Percentiles rank a stretch among this genome's conserved stretches.
These are phyloP conservation scores for Xenoacremonium recifei DNA, from an alignment of 2,329 filamentous ascomycete genomes.

Conservation along the genomic window DNA sequence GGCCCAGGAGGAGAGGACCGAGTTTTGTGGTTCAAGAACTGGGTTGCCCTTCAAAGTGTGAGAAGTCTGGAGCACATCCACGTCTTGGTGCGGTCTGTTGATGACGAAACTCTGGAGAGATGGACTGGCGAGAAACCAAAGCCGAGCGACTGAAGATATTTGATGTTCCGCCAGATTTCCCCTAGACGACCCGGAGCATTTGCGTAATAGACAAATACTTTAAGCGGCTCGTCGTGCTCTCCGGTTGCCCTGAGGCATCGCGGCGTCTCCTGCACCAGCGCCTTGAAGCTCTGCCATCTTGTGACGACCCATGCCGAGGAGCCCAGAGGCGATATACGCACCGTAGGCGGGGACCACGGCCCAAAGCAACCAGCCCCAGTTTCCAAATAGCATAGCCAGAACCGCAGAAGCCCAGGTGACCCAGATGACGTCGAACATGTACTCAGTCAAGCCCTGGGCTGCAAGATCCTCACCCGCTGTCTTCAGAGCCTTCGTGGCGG, in stretches of 20 bases:
- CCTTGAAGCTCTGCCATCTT: constrained; percentile 48
- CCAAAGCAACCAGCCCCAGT: constrained; percentile 67
- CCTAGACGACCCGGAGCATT: background rate
- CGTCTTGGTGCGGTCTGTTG: constrained; percentile 61
- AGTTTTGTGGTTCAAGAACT: constrained; percentile 92
- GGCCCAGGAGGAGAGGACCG: constrained; percentile 46
- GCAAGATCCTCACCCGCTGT: constrained; percentile 84
- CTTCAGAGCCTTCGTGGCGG: constrained; percentile 64
- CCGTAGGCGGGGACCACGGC: constrained; percentile 55
- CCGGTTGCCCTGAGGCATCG: constrained; percentile 46
- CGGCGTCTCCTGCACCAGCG: constrained; percentile 29
- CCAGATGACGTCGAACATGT: constrained; percentile 97
- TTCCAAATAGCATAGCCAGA: constrained; percentile 74
- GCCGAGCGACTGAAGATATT: constrained; percentile 9
- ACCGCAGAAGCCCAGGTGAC: constrained; percentile 82
- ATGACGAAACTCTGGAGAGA: constrained; percentile 48
- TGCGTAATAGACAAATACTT: constrained; percentile 9
- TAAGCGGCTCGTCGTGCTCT: constrained; percentile 55
- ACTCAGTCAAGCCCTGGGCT: constrained; percentile 87
- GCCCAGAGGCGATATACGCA: constrained; percentile 50
- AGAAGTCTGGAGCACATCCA: constrained; percentile 88
- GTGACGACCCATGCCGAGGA: constrained; percentile 53
- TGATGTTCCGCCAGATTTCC: background rate
- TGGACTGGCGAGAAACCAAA: constrained; percentile 51
- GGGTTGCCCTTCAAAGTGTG: constrained; percentile 84